Conservation (phyloP, 1,284 basidiomycete species). For the Leccinum griseonigrum region DNA sequence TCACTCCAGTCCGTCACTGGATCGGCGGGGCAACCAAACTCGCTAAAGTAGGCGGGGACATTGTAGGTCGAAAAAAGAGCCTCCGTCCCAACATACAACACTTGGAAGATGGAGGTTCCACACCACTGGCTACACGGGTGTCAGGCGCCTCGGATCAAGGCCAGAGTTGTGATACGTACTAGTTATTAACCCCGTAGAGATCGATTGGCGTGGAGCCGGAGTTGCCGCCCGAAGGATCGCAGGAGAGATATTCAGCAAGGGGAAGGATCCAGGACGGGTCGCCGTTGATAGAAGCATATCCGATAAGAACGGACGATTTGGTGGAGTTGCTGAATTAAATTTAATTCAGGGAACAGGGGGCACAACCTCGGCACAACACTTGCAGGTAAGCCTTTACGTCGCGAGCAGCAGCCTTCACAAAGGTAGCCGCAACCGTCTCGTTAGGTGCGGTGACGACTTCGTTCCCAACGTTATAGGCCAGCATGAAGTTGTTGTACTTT, state of each 20-base stretch:
- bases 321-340: conserved; percentile 56
- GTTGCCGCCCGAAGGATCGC: conserved; percentile 50
- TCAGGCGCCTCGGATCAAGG: conserved; percentile 11
- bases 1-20: conserved; percentile 81
- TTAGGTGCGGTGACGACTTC: conserved; percentile 70
- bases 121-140: conserved; percentile 67
- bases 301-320: conserved; percentile 67
- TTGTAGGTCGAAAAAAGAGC: conserved; percentile 65
- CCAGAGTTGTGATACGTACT: conserved; percentile 44
- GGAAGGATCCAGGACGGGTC: conserved; percentile 61
- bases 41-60: conserved; percentile 83
- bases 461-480: conserved; percentile 87
- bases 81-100: conserved; percentile 54
- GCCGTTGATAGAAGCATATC: conserved; percentile 86
- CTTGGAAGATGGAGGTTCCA: conserved; percentile 60
- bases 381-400: conserved; percentile 86
- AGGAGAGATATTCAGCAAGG: conserved; percentile 80
- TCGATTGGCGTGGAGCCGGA: conserved; percentile 72
- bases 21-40: conserved; percentile 76
- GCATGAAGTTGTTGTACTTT: conserved; percentile 75
- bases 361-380: conserved; percentile 23
- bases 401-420: conserved; percentile 88
- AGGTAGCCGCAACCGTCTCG: conserved; percentile 69
- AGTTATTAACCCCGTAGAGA: conserved; percentile 81
- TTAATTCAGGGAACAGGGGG: neutral